phyloP scores from a whole-genome alignment of 768 basidiomycete species.

The Amanita thiersii region DNA sequence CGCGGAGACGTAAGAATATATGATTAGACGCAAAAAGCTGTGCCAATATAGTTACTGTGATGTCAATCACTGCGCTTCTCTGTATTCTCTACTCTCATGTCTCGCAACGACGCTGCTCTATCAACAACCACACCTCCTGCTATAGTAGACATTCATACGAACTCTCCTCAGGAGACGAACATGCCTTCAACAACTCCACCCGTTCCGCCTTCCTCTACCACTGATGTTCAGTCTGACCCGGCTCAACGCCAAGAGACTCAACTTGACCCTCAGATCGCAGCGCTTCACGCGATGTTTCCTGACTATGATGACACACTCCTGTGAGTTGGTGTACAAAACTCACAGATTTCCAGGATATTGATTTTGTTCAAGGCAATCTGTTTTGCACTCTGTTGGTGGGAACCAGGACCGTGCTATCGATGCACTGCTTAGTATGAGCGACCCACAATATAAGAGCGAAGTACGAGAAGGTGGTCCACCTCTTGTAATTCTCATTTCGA shows the following conservation, averaged over 20 bases:
- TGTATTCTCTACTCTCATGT: too few relatives aligned
- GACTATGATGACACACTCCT: conserved; percentile 71
- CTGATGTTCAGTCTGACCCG: background rate
- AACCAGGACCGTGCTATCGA: conserved; percentile 75
- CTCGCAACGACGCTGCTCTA: too few relatives aligned
- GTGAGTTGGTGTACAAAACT: conserved; percentile 26
- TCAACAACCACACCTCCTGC: background rate
- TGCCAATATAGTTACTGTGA: too few relatives aligned
- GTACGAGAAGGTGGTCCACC: conserved; percentile 16
- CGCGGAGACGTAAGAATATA: too few relatives aligned
- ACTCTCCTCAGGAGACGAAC: background rate
- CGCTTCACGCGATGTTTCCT: conserved; percentile 66
- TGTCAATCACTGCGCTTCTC: too few relatives aligned
- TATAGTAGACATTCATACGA: background rate
- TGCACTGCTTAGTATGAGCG: conserved; percentile 75
- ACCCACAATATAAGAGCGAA: conserved; percentile 59
- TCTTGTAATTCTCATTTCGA: conserved; percentile 12
- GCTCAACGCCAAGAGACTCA: conserved; percentile 10
- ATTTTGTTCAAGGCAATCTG: conserved; percentile 39
- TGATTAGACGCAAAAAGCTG: too few relatives aligned
- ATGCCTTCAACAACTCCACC: background rate
- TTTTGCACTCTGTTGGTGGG: conserved; percentile 64
- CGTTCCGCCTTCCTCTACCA: background rate
- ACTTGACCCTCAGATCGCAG: conserved; percentile 41
- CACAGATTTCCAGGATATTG: conserved; percentile 1